A percentile compares a stretch with the other conserved stretches of the same genome.
phyloP scores from a whole-genome alignment of 2,329 filamentous ascomycete species.

The Paecilomyces sp. region DNA sequence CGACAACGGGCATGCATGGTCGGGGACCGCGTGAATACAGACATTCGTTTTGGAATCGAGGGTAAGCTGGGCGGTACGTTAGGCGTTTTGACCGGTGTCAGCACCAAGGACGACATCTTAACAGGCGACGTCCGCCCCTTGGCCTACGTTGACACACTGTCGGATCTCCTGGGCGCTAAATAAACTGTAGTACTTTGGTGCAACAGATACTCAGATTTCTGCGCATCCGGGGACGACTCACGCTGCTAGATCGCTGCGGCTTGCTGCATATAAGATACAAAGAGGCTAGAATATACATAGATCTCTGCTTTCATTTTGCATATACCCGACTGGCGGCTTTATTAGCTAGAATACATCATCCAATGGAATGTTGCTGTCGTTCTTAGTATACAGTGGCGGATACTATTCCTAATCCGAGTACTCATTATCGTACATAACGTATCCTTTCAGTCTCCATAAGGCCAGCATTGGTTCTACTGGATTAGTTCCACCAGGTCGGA shows the following conservation, averaged over 20 bases:
- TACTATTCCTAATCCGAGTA: constrained; percentile 5
- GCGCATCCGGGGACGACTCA: background rate
- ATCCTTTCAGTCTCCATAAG: constrained; percentile 33
- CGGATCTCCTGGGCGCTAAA: constrained; percentile 55
- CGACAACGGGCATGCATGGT: constrained; percentile 87
- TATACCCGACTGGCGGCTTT: background rate
- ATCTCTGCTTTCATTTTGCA: background rate
- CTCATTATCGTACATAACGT: constrained; percentile 12
- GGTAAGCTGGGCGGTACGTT: constrained; percentile 85
- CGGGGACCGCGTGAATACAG: constrained; percentile 86
- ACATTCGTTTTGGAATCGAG: constrained; percentile 91
- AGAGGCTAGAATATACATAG: constrained; percentile 2
- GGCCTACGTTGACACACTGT: constrained; percentile 78
- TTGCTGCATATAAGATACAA: background rate
- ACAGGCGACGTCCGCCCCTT: constrained; percentile 65
- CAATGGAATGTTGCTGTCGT: background rate
- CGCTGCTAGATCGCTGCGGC: background rate
- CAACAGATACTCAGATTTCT: background rate
- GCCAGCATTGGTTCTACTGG: constrained; percentile 25
- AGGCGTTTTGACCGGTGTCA: constrained; percentile 84
- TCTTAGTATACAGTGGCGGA: constrained; percentile 2
- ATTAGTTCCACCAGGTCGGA: constrained; percentile 21
- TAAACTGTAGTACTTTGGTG: background rate
- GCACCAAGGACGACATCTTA: constrained; percentile 73
- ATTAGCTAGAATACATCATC: background rate